Conservation (phyloP, 2,329 filamentous ascomycete genomes). For the Trichoderma guizhouense region DNA sequence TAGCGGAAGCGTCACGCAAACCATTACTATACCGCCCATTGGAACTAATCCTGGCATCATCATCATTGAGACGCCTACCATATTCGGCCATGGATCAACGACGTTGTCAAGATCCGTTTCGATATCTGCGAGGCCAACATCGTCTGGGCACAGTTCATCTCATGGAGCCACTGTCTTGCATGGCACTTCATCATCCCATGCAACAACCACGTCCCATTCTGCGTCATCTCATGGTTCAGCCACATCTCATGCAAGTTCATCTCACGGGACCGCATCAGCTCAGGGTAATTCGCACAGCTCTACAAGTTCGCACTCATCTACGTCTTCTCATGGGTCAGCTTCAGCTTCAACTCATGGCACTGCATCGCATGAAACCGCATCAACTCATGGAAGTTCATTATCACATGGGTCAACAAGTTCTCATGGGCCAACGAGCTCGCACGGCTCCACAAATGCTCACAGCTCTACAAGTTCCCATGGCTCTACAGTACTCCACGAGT, state of each 20-base stretch:
- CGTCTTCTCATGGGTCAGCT: not conserved
- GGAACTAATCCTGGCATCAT: not conserved
- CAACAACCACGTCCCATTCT: not conserved
- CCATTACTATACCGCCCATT: not conserved
- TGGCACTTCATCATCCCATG: not conserved
- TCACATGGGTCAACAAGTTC: too few relatives aligned
- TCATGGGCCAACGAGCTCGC: not conserved
- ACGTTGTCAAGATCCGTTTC: not conserved
- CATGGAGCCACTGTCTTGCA: not conserved
- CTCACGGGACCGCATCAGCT: not conserved
- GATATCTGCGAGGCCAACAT: not conserved
- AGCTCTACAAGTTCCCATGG: too few relatives aligned
- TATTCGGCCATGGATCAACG: not conserved
- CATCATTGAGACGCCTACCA: not conserved
- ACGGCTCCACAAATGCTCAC: not conserved
- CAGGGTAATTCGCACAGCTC: too few relatives aligned
- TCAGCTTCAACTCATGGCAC: not conserved
- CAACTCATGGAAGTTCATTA: too few relatives aligned
- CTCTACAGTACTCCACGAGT: not conserved
- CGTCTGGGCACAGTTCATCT: not conserved
- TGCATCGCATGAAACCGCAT: not conserved
- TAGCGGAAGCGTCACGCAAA: not conserved
- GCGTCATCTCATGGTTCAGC: not conserved
- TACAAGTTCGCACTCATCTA: not conserved
- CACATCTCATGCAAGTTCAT: not conserved